Evolutionary conservation across 805 yeast genomes (phyloP).

Genomic region (Myxozyma sirexii): DNA sequence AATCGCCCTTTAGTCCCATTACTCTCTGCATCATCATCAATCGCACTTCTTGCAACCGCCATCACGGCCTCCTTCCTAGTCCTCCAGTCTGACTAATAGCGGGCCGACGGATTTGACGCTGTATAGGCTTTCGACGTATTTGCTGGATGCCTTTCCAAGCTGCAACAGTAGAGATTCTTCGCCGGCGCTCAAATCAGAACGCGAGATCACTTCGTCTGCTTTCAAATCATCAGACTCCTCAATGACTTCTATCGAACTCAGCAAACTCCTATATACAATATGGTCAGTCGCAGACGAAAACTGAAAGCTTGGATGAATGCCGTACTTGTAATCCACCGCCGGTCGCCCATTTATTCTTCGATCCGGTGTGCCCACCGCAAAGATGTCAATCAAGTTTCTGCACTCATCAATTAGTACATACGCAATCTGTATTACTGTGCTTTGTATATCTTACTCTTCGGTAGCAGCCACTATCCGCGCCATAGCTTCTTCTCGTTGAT

Average conservation of each 20-base stretch:
- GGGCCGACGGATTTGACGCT: slow-evolving; percentile 28
- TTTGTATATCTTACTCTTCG: slow-evolving; percentile 24
- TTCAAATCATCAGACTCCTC: not conserved
- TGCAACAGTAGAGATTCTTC: slow-evolving; percentile 18
- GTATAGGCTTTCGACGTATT: slow-evolving; percentile 25
- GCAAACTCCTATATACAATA: slow-evolving; percentile 4
- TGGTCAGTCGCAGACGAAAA: no score
- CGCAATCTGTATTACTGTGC: not conserved
- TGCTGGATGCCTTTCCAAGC: slow-evolving; percentile 22
- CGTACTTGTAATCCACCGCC: slow-evolving; percentile 24
- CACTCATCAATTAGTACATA: not conserved
- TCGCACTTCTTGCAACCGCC: no score
- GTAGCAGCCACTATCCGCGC: slow-evolving; percentile 31
- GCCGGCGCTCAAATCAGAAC: slow-evolving; percentile 7
- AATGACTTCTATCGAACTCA: slow-evolving; percentile 13
- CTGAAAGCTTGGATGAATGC: no score
- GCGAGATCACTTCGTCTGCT: slow-evolving; percentile 7
- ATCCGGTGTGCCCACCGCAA: slow-evolving; percentile 33
- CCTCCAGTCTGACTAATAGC: slow-evolving; percentile 27
- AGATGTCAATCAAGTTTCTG: slow-evolving; percentile 33
- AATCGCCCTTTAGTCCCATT: no score
- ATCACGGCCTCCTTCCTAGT: no score
- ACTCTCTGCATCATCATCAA: no score
- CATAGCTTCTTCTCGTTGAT: slow-evolving; percentile 29
- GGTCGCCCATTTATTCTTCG: slow-evolving; percentile 21